phyloP scores from a whole-genome alignment of 805 yeast genomes.

The Nakazawaea anatomiae region DNA sequence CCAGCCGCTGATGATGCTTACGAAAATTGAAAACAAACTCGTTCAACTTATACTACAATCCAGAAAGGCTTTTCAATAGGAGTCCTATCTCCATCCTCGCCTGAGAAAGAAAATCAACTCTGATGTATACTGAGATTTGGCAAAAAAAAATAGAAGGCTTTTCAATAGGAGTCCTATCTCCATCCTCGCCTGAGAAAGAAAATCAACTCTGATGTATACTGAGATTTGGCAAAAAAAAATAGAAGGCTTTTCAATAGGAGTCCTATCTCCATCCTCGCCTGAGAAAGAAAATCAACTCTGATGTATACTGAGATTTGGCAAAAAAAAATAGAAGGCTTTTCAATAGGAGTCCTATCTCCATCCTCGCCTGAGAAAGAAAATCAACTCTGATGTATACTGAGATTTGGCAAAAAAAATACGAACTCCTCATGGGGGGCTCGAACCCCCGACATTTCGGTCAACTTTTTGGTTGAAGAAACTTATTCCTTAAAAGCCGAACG shows the following conservation, averaged over 20 bases:
- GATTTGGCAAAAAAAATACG: background rate
- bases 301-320: background rate
- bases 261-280: too few species aligned
- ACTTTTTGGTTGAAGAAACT: slow-evolving; percentile 1
- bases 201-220: background rate
- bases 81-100: too few species aligned
- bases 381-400: background rate
- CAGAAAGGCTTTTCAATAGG: too few species aligned
- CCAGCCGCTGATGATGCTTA: too few species aligned
- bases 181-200: too few species aligned
- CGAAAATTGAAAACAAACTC: too few species aligned
- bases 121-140: background rate
- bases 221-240: background rate
- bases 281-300: background rate
- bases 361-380: too few species aligned
- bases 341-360: too few species aligned
- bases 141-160: background rate
- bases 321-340: background rate
- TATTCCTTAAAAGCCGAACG: slow-evolving; percentile 54
- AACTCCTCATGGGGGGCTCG: background rate
- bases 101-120: background rate
- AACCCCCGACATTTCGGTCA: too few species aligned
- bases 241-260: too few species aligned
- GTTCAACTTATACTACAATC: too few species aligned
- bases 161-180: too few species aligned